Base-by-base conservation (phyloP, 805 yeast genomes). In the Myxozyma kluyveri region DNA sequence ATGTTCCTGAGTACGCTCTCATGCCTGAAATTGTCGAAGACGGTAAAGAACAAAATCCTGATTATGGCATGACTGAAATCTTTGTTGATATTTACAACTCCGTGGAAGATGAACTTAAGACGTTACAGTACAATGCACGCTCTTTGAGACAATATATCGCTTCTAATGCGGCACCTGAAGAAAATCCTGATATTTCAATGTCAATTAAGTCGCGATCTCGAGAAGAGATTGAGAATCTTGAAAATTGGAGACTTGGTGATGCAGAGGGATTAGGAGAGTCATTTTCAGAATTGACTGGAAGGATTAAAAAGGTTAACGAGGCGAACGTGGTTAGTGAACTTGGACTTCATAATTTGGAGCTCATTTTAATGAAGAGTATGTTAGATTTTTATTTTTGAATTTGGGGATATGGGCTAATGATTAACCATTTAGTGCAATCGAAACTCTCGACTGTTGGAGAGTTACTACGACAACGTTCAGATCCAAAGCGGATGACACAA, bases 391-490 rank as follows among this genome's bases (percentile, higher is more conserved):
- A 17, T 12, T 6, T 35, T 10, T 6, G 9, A 4, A 31, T 21
- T 31, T 35, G n/a, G 27, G 14, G 23, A 24, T 24, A 19, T 7
- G 10, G 19, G 17, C 42, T 42, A 35, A 43, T 36, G 7, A 4
- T n/a, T n/a, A 12, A 32, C 12, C 29, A 33, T n/a, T 3, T 26
- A 49, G 57, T 49, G 37, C 54, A 54, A 33, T 22, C 36, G 4
- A 35, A 41, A 14, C 26, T 54, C 29, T 21, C 41, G 18, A 24
- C 37, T 6, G 48, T 42, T n/a, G 47, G 45, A 10, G 52, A 41
- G 7, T 39, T 48, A n/a, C 23, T 49, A 4, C 49, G 44, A 22
- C 43, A 35, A 10, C 50, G 54, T 9, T 41, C 54, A n/a, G 54
- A 54, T 31, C 19, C 49, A 17, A 42, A 38, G 19, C 41, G 41